Evolutionary conservation across 2,329 filamentous ascomycete genomes (phyloP), one percentile per base, ranked within the genome.

Genomic region (Beauveria caledonica): DNA sequence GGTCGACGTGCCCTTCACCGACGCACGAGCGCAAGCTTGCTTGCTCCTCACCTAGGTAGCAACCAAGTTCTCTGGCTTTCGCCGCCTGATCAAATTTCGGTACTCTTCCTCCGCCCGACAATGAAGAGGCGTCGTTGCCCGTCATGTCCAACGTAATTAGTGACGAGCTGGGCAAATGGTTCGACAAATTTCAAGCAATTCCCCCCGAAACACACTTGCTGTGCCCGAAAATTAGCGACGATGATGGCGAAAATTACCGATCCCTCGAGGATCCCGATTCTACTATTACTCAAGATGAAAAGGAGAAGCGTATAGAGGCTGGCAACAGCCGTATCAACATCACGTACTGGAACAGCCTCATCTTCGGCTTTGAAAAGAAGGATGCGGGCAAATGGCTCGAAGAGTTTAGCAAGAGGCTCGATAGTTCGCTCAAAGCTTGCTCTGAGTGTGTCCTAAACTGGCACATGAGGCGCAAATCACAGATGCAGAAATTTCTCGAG

Each of bases 361-460:
- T 92, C 15, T 78, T 91, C 60, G 88, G 86, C 19, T 84, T 89
- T 63, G 81, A 80, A 60, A 78, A 82, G 53, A 82, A 85, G 52
- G 79, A 83, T 55, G 81, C 83, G 3, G 81, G 82, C 29, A 77
- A 80, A 62, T 81, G 87, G 73, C 77, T 86, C 46, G 75, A 79
- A 15, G 81, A 83, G 64, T 88, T 90, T 67, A 80, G 77, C 57
- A 67, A 73, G 5, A 78, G 81, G 21, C 76, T 88, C 21, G 82
- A 87, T 63, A 70, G 75, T 11, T 80, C 81, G 44, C 77, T 92
- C 25, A 82, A 78, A 61, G 78, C 74, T 61, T 92, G 89, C 72
- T 83, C 90, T 58, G 78, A 82, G 56, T 92, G 89, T 69, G 86
- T 89, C 56, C 80, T 85, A 63, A 86, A 86, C 66, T 92, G 89